Base-by-base conservation (phyloP, 2,329 filamentous ascomycete genomes). In the Fusarium sp. region DNA sequence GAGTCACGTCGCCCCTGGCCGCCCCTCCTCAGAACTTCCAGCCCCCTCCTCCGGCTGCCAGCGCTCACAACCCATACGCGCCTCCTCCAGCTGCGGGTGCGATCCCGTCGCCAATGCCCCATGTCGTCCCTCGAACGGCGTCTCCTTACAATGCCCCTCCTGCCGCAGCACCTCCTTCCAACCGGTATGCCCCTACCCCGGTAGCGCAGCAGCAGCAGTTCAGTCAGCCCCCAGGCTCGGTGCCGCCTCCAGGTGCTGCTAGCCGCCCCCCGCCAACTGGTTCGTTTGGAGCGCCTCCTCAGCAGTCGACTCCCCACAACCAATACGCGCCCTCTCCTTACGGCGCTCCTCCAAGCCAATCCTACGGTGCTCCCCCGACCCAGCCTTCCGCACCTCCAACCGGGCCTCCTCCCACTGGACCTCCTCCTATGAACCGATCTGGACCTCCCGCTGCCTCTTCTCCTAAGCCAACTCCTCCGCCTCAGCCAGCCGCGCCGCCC, bases 141-240 rank as follows among this genome's bases (percentile, higher is more conserved):
- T 98, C 95, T 29, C 95, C 95, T 7, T 98, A 98, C 83, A 95
- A 95, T 78, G 90, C 93, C 40, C 93, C 95, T 63, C 94, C 94
- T 8, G 86, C 91, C 33, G 88, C 87, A 20, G 86, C 90, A 6
- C 91, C 94, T n/a, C 90, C 92, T 7, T 89, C 91, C 11, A 94
- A 91, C 84, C 88, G 94, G 78, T 97, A 97, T 81, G 92, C 94
- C 16, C 93, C 93, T 14, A 86, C 89, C 61, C 91, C 92, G 52
- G 85, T 89, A 18, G 80, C 88, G 25, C 90, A 92, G 78, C 85
- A 74, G 35, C 85, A 74, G 47, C 81, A 84, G 71, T 80, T 85
- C 63, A 85, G 82, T 61, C 89, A 87, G 54, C 84, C 84, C 25
- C 85, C 80, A 31, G 70, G 73, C 31, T 77, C 81, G 68, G 77